These are phyloP conservation scores for Pulveroboletus sp. DNA, from an alignment of 768 basidiomycete species.

Conservation along the genomic window DNA sequence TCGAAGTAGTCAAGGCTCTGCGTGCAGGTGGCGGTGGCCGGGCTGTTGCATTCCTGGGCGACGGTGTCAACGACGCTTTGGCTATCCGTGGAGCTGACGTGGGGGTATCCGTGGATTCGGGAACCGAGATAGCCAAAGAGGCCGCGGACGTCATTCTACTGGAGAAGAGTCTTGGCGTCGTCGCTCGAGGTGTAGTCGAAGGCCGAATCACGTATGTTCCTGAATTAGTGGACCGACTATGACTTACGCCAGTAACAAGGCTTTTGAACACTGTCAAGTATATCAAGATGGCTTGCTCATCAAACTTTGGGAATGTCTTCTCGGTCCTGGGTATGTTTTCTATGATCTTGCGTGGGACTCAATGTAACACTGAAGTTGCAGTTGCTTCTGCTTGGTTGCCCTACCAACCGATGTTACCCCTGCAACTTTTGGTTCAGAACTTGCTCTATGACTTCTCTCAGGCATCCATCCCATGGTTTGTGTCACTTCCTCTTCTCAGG, in stretches of 20 bases:
- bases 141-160: constrained; percentile 36
- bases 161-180: constrained; percentile 35
- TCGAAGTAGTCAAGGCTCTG: constrained; percentile 31
- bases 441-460: constrained; percentile 37
- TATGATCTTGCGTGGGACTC: not conserved
- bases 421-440: constrained; percentile 33
- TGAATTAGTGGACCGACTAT: not conserved
- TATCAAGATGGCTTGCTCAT: constrained; percentile 37
- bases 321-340: constrained; percentile 29
- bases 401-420: constrained; percentile 35
- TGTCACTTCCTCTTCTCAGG: not conserved
- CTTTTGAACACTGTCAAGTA: constrained; percentile 37
- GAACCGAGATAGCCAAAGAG: constrained; percentile 36
- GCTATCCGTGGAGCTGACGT: constrained; percentile 32
- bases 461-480: constrained; percentile 34
- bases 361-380: constrained; percentile 3
- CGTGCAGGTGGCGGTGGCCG: constrained; percentile 23
- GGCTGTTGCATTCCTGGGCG: constrained; percentile 31
- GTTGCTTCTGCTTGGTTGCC: constrained; percentile 38
- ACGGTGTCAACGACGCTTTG: constrained; percentile 31
- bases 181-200: constrained; percentile 31
- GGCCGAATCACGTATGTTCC: constrained; percentile 31
- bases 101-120: constrained; percentile 33
- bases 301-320: constrained; percentile 35
- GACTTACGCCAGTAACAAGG: constrained; percentile 19